Percentiles rank a stretch among this genome's conserved stretches.
Conservation (phyloP, 441 rosid species). For the Croton laevigatus region DNA sequence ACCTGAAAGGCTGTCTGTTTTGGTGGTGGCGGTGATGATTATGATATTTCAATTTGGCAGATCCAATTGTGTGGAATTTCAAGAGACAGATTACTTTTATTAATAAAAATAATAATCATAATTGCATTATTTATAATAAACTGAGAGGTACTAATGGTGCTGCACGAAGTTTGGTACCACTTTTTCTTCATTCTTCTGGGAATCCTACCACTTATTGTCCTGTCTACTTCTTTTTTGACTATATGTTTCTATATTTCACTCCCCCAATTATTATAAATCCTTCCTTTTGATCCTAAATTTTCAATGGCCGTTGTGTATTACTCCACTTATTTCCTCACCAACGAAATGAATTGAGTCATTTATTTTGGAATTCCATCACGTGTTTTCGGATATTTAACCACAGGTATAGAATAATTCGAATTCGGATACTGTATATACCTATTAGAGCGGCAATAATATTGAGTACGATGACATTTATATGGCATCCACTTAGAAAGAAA, state of each 20-base stretch:
- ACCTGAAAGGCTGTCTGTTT: conserved; percentile 9
- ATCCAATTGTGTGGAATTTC: conserved; percentile 2
- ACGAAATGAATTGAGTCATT: too few species aligned
- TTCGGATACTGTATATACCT: too few species aligned
- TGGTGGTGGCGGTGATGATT: neutral
- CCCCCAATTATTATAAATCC: too few species aligned
- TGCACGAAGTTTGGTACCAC: conserved; percentile 9
- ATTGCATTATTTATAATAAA: neutral
- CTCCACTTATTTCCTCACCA: too few species aligned
- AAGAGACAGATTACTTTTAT: neutral
- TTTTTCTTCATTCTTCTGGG: conserved; percentile 17
- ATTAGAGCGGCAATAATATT: too few species aligned
- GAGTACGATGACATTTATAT: too few species aligned
- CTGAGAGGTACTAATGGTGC: neutral
- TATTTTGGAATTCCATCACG: too few species aligned
- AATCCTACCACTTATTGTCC: conserved; percentile 30
- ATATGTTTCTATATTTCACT: neutral
- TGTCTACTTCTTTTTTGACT: conserved; percentile 22
- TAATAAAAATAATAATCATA: neutral
- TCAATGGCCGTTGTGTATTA: too few species aligned
- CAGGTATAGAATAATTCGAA: too few species aligned
- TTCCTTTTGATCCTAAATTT: neutral
- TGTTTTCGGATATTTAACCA: too few species aligned
- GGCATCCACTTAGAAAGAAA: too few species aligned
- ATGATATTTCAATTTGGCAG: conserved; percentile 9